Evolutionary conservation across 352 stramenopile species (phyloP).

Genomic region (Pythium scleroteichum): DNA sequence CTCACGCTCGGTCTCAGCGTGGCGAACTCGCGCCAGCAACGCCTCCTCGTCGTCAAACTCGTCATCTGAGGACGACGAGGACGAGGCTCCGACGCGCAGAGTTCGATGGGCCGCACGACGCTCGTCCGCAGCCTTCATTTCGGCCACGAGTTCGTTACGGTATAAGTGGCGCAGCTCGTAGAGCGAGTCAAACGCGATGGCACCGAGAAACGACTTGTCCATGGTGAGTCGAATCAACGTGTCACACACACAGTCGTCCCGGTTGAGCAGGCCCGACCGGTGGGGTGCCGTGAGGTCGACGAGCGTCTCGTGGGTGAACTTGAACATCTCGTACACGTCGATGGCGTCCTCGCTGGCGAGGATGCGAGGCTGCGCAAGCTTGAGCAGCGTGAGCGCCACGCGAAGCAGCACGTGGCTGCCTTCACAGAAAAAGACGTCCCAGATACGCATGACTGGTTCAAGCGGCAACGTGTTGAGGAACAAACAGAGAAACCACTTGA

Average conservation of each 20-base stretch:
- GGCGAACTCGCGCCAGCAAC: conserved; percentile 23
- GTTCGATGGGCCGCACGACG: conserved; percentile 19
- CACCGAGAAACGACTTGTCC: conserved; percentile 79
- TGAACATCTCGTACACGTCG: conserved; percentile 86
- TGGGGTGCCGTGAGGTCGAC: conserved; percentile 58
- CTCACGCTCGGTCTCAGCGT: conserved; percentile 35
- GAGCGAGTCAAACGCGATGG: conserved; percentile 74
- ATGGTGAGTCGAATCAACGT: conserved; percentile 76
- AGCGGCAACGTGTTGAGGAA: conserved; percentile 93
- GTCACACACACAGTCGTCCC: conserved; percentile 84
- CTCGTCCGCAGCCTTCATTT: conserved; percentile 46
- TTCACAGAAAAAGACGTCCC: conserved; percentile 91
- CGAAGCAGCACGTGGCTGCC: conserved; percentile 88
- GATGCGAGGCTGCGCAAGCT: conserved; percentile 71
- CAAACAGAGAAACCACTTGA: conserved; percentile 93
- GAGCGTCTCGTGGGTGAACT: conserved; percentile 67
- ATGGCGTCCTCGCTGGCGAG: conserved; percentile 71
- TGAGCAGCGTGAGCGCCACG: conserved; percentile 82
- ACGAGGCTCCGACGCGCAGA: not conserved
- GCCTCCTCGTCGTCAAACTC: conserved; percentile 26
- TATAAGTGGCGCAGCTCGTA: conserved; percentile 74
- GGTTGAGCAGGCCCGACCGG: conserved; percentile 56
- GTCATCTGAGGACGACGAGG: conserved; percentile 1
- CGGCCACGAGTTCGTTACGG: conserved; percentile 53
- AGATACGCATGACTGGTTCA: conserved; percentile 87